These are phyloP conservation scores for Linum trigynum DNA, from an alignment of 345 rosid genomes.

Conservation along the genomic window DNA sequence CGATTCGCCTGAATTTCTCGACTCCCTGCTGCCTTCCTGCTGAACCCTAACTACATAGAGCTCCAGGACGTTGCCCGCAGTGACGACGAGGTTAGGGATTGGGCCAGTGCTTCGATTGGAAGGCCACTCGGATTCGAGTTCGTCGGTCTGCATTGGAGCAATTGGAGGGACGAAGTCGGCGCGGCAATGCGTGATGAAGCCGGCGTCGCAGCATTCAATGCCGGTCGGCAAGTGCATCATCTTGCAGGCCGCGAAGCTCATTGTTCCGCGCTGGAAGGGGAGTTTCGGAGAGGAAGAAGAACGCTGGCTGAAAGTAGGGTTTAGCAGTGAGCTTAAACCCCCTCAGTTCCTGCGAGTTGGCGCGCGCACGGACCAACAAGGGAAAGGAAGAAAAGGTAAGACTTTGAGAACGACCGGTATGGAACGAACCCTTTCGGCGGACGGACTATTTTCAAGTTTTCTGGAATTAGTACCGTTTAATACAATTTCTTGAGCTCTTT, in stretches of 20 bases:
- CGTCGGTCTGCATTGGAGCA: constrained; percentile 44
- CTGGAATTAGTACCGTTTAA: not conserved
- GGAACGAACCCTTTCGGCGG: not conserved
- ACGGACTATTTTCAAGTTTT: not conserved
- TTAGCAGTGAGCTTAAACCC: too few species aligned
- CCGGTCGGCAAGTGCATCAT: constrained; percentile 97
- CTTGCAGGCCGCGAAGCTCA: constrained; percentile 96
- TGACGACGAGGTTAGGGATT: constrained; percentile 59
- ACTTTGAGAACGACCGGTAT: not conserved
- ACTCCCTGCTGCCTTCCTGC: constrained; percentile 45
- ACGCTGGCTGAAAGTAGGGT: not conserved
- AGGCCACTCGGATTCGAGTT: constrained; percentile 58
- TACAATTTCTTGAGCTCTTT: too few species aligned
- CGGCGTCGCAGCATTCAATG: constrained; percentile 74
- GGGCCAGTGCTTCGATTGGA: constrained; percentile 53
- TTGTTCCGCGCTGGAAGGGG: constrained; percentile 12
- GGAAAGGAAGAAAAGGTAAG: not conserved
- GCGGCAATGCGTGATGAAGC: constrained; percentile 66
- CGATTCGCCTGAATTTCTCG: constrained; percentile 31
- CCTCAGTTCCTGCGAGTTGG: too few species aligned
- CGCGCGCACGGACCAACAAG: not conserved
- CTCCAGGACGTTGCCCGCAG: constrained; percentile 77
- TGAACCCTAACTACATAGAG: constrained; percentile 72
- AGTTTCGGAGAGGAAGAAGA: not conserved
- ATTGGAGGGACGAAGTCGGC: constrained; percentile 50